Conservation (phyloP, 1,139 yeast genomes). For the Citeromyces hawaiiensis region DNA sequence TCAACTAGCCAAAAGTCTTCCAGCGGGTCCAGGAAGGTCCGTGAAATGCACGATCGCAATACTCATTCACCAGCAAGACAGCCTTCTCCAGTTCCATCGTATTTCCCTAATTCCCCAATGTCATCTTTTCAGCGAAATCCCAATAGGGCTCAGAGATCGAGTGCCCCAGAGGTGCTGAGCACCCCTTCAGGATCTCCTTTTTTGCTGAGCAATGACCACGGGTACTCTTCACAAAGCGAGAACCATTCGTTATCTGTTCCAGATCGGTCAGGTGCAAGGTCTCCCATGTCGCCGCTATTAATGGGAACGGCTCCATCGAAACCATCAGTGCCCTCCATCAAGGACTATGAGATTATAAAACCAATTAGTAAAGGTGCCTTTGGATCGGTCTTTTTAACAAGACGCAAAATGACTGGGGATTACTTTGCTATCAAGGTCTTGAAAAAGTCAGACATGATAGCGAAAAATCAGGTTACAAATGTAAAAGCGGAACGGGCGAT, state of each 20-base stretch:
- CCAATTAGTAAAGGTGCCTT: slow-evolving; percentile 97
- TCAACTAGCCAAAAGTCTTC: neutral
- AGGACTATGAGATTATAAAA: slow-evolving; percentile 80
- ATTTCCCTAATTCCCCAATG: slow-evolving; percentile 31
- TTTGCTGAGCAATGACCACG: slow-evolving; percentile 1
- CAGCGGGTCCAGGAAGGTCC: slow-evolving; percentile 2
- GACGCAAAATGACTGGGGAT: slow-evolving; percentile 79
- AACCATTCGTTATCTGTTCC: slow-evolving; percentile 5
- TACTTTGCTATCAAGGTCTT: slow-evolving; percentile 93
- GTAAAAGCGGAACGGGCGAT: slow-evolving; percentile 93
- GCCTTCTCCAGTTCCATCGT: slow-evolving; percentile 35
- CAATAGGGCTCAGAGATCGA: neutral
- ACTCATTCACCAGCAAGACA: slow-evolving; percentile 35
- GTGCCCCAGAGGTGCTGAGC: neutral
- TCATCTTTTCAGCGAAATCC: slow-evolving; percentile 44
- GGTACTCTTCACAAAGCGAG: slow-evolving; percentile 1
- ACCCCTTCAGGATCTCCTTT: slow-evolving; percentile 1
- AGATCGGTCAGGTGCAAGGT: slow-evolving; percentile 13
- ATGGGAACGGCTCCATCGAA: slow-evolving; percentile 14
- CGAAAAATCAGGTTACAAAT: slow-evolving; percentile 90
- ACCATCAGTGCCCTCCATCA: slow-evolving; percentile 55
- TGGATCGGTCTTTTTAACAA: slow-evolving; percentile 86
- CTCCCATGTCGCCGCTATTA: slow-evolving; percentile 34
- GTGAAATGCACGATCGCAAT: slow-evolving; percentile 1
- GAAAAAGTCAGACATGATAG: slow-evolving; percentile 90